Percentiles rank a stretch among this genome's conserved stretches.
Evolutionary conservation across 202 grass and related monocot genomes (phyloP).

Genomic region (Miscanthus sacchariflorus): DNA sequence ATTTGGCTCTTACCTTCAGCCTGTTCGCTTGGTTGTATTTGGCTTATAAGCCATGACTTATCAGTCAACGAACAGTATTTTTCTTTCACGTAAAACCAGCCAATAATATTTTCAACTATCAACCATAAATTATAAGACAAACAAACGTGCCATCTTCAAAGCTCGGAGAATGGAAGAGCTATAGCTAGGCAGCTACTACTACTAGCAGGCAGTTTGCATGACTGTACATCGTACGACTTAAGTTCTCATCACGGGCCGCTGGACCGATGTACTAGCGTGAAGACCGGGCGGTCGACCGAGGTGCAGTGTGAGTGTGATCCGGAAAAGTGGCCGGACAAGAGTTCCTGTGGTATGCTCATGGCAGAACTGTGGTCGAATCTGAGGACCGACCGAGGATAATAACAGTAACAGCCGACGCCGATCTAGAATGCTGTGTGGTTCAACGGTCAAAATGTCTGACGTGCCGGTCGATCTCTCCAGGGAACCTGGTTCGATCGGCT

Average conservation of each 20-base stretch:
- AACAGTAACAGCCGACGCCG: background rate
- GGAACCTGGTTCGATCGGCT: conserved; percentile 36
- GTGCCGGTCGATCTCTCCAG: background rate
- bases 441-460: conserved; percentile 42
- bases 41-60: no score
- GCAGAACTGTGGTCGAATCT: conserved; percentile 4
- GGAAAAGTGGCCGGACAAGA: background rate
- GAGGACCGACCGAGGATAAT: background rate
- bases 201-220: background rate
- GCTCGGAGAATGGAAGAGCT: background rate
- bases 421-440: conserved; percentile 19
- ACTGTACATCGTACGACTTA: background rate
- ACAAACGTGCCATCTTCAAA: no score
- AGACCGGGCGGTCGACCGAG: background rate
- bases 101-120: no score
- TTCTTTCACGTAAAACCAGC: no score
- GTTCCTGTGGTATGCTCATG: background rate
- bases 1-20: no score
- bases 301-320: background rate
- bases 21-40: no score
- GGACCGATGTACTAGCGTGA: background rate
- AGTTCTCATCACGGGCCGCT: background rate
- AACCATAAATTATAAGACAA: no score
- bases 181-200: background rate
- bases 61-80: no score